Conservation (phyloP, 805 yeast species). For the Saturnispora quitensis region DNA sequence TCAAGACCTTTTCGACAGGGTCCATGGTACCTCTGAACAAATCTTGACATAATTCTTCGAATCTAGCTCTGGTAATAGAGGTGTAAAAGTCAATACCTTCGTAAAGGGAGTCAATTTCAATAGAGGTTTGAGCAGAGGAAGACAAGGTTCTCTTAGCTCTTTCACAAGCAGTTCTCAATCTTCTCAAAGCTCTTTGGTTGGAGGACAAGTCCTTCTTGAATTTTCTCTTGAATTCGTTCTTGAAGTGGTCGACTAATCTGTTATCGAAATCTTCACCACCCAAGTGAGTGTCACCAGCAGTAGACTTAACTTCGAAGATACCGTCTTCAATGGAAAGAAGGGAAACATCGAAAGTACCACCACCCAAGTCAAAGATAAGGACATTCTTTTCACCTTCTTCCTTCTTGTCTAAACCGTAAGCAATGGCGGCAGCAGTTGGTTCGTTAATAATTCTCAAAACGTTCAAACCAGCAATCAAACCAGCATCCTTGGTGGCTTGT, state of each 20-base stretch:
- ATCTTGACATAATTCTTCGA: conserved; percentile 92
- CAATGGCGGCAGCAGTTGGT: conserved; percentile 82
- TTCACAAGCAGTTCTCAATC: conserved; percentile 98
- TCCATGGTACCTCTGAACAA: conserved; percentile 88
- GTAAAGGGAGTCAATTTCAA: conserved; percentile 88
- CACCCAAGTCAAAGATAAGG: conserved; percentile 69
- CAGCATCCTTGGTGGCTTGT: conserved; percentile 78
- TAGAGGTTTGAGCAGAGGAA: conserved; percentile 88
- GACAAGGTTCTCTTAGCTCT: conserved; percentile 98
- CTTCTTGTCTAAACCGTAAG: conserved; percentile 61
- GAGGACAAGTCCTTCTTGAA: conserved; percentile 87
- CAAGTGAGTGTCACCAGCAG: conserved; percentile 77
- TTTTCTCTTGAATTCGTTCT: conserved; percentile 95
- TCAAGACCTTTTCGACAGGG: conserved; percentile 91
- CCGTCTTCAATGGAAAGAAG: conserved; percentile 71
- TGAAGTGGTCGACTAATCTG: conserved; percentile 78
- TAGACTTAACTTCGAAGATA: conserved; percentile 72
- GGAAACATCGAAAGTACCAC: conserved; percentile 80
- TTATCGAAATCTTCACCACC: conserved; percentile 86
- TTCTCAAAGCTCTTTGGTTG: conserved; percentile 96
- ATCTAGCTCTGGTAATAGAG: conserved; percentile 93
- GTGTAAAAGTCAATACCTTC: conserved; percentile 97
- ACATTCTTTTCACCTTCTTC: conserved; percentile 40
- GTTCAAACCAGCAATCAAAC: conserved; percentile 64
- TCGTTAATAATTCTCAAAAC: conserved; percentile 72